These are phyloP conservation scores for Oryza australiensis DNA, from an alignment of 176 grass and related monocot genomes.

Conservation along the genomic window DNA sequence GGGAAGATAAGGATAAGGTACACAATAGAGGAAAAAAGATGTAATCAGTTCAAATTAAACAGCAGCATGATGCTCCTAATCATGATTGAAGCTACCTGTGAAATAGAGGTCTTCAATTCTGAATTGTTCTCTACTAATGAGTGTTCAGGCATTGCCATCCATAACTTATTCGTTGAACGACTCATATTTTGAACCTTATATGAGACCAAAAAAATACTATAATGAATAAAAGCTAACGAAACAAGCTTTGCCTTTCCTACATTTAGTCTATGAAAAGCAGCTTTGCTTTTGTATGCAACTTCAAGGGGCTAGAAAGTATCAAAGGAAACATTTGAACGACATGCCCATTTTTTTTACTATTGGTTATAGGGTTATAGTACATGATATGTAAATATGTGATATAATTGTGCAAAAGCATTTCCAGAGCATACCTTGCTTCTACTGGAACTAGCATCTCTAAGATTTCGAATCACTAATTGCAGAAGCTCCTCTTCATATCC, in stretches of 20 bases:
- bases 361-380: not conserved
- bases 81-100: conserved; percentile 50
- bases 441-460: conserved; percentile 52
- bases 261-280: conserved; percentile 17
- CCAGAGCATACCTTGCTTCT: conserved; percentile 51
- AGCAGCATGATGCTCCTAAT: conserved; percentile 13
- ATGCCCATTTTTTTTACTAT: conserved; percentile 22
- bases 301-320: not conserved
- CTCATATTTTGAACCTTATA: conserved; percentile 36
- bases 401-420: conserved; percentile 16
- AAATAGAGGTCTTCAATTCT: conserved; percentile 46
- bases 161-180: conserved; percentile 18
- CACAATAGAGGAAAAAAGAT: conserved; percentile 1
- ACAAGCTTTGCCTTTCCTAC: not conserved
- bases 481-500: conserved; percentile 55
- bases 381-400: not conserved
- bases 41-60: not conserved
- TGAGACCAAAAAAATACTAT: conserved; percentile 2
- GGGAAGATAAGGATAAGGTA: conserved; percentile 16
- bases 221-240: conserved; percentile 28
- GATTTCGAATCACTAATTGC: conserved; percentile 59
- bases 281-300: conserved; percentile 1
- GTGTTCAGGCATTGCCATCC: conserved; percentile 31
- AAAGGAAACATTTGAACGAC: not conserved
- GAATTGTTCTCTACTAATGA: conserved; percentile 22